Conservation (phyloP, 257 asterid genomes). For the Petrea volubilis region DNA sequence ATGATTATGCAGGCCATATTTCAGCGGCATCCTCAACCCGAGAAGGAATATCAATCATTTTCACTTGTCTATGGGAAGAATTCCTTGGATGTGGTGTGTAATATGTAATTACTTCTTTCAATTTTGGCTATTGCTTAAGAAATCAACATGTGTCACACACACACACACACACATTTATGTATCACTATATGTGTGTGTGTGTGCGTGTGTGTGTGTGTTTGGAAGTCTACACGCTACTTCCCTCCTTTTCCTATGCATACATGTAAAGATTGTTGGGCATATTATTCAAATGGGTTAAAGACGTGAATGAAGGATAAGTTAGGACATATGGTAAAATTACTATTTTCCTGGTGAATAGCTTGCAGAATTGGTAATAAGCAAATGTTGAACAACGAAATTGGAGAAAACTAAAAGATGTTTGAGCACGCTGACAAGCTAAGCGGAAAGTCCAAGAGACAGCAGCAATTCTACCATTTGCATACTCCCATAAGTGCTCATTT, state of each 20-base stretch:
- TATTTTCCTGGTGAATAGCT: not conserved
- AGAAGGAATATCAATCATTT: slow-evolving; percentile 81
- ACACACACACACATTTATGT: no score
- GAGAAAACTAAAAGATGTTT: no score
- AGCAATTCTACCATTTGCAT: not conserved
- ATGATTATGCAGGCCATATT: slow-evolving; percentile 50
- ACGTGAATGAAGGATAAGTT: not conserved
- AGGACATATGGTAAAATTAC: not conserved
- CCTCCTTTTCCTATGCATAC: not conserved
- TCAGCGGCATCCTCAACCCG: slow-evolving; percentile 75
- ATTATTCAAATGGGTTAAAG: not conserved
- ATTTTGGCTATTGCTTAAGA: not conserved
- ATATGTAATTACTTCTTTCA: slow-evolving; percentile 18
- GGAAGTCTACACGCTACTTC: not conserved
- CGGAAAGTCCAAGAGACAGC: not conserved
- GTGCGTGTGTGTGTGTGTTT: not conserved
- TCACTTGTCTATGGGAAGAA: slow-evolving; percentile 63
- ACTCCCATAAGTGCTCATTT: not conserved
- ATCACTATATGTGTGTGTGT: not conserved
- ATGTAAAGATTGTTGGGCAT: not conserved
- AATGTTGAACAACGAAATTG: not conserved
- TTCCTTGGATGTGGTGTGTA: slow-evolving; percentile 73
- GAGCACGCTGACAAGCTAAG: not conserved
- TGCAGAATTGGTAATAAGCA: slow-evolving; percentile 2
- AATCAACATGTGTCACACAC: not conserved